Evolutionary conservation across 2,329 filamentous ascomycete species (phyloP).

Genomic region (Fusarium haematococcum): DNA sequence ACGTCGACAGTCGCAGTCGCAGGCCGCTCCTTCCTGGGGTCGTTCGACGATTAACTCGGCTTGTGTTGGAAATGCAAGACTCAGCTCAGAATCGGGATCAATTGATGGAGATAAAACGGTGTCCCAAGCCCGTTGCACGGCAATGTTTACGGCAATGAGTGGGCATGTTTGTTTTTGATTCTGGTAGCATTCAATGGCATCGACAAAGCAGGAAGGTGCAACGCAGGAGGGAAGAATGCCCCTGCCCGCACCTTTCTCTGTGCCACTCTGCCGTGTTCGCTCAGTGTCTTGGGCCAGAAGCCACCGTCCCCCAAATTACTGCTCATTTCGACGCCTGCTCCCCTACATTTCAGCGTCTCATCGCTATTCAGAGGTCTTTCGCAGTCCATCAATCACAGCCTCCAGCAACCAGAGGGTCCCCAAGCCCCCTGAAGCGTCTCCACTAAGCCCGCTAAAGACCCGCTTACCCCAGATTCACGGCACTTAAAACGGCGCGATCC

Average conservation of each 20-base stretch:
- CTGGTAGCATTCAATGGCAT: background rate
- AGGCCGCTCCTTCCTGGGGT: background rate
- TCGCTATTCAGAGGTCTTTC: slow-evolving; percentile 18
- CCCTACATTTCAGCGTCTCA: slow-evolving; percentile 13
- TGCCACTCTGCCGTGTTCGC: background rate
- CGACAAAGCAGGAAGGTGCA: slow-evolving; percentile 10
- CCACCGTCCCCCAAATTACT: slow-evolving; percentile 3
- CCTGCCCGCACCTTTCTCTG: background rate
- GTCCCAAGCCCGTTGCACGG: slow-evolving; percentile 12
- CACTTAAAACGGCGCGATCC: slow-evolving; percentile 19
- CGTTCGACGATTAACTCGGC: slow-evolving; percentile 3
- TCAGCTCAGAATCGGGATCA: slow-evolving; percentile 16
- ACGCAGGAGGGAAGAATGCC: slow-evolving; percentile 6
- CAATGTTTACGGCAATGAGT: background rate
- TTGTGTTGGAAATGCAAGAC: slow-evolving; percentile 26
- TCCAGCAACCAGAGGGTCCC: slow-evolving; percentile 17
- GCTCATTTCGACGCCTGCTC: background rate
- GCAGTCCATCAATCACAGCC: slow-evolving; percentile 13
- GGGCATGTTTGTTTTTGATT: background rate
- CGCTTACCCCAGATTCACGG: slow-evolving; percentile 38
- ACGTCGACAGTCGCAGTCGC: slow-evolving; percentile 11
- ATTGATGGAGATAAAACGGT: slow-evolving; percentile 1
- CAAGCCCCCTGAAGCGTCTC: slow-evolving; percentile 19
- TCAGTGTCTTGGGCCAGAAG: background rate
- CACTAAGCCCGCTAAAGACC: slow-evolving; percentile 29